A percentile compares a stretch with the other conserved stretches of the same genome.
Conservation (phyloP, 1,284 basidiomycete species). For the Violaceomyces palustris region DNA sequence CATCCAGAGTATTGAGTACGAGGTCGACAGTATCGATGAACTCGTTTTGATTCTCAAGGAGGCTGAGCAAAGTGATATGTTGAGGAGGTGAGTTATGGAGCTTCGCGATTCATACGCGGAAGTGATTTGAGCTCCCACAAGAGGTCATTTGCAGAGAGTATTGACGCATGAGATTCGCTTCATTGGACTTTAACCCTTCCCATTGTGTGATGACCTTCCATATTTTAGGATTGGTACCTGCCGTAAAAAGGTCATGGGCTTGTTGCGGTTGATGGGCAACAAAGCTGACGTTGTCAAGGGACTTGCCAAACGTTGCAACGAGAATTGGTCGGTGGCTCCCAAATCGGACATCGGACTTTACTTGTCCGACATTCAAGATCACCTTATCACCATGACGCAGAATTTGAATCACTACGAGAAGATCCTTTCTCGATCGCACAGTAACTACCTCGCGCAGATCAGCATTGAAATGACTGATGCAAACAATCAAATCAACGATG, state of each 20-base stretch:
- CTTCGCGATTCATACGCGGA: not conserved
- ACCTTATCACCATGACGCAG: constrained; percentile 99
- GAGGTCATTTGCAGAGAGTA: too few species aligned
- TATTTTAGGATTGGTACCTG: constrained; percentile 95
- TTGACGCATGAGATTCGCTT: too few species aligned
- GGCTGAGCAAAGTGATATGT: constrained; percentile 73
- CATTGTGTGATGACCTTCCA: too few species aligned
- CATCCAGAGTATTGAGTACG: constrained; percentile 97
- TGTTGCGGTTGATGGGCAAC: constrained; percentile 90
- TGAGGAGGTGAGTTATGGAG: constrained; percentile 53
- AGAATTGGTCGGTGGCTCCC: constrained; percentile 97
- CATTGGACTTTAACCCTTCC: too few species aligned
- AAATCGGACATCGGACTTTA: constrained; percentile 96
- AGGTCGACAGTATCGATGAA: constrained; percentile 98
- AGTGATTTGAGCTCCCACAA: too few species aligned
- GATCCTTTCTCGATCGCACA: constrained; percentile 95
- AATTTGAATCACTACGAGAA: constrained; percentile 64
- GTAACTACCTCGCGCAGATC: constrained; percentile 64
- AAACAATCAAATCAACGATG: constrained; percentile 98
- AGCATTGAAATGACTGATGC: constrained; percentile 69
- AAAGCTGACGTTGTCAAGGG: constrained; percentile 99
- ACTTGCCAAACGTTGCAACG: constrained; percentile 90
- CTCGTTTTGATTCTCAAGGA: constrained; percentile 91
- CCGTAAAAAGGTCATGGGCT: constrained; percentile 98
- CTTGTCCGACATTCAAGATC: constrained; percentile 82